These are phyloP conservation scores for Cardiospermum halicacabum DNA, from an alignment of 345 rosid genomes.

Conservation along the genomic window DNA sequence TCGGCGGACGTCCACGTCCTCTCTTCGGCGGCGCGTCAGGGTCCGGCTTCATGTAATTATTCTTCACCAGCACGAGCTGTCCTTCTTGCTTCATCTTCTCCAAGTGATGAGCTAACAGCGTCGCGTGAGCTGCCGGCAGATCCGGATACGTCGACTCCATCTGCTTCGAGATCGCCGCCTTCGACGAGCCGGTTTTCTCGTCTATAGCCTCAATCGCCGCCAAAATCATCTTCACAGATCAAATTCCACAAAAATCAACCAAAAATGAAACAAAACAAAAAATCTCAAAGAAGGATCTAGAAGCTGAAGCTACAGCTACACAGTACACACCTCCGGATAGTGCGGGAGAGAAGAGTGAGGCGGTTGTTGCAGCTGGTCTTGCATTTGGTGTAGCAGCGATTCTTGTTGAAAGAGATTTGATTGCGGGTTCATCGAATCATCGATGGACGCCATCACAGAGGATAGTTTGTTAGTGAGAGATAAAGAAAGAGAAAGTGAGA, in stretches of 20 bases:
- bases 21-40: slow-evolving; percentile 77
- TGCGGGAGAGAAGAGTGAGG: slow-evolving; percentile 16
- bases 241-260: neutral
- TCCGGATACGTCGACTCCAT: slow-evolving; percentile 50
- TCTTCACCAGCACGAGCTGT: slow-evolving; percentile 53
- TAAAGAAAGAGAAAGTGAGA: neutral
- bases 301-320: neutral
- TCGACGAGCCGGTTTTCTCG: slow-evolving; percentile 50
- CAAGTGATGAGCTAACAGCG: slow-evolving; percentile 61
- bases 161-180: slow-evolving; percentile 51
- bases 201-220: slow-evolving; percentile 60
- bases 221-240: slow-evolving; percentile 52
- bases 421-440: slow-evolving; percentile 9
- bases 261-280: neutral
- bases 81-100: slow-evolving; percentile 61
- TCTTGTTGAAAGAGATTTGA: neutral
- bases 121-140: slow-evolving; percentile 54
- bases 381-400: neutral
- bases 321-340: slow-evolving; percentile 38
- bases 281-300: neutral
- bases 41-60: slow-evolving; percentile 74
- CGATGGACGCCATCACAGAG: slow-evolving; percentile 14
- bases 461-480: neutral
- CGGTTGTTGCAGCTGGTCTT: slow-evolving; percentile 4
- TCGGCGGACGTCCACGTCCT: slow-evolving; percentile 93